Percentiles rank a stretch among this genome's conserved stretches.
phyloP scores from a whole-genome alignment of 495 filamentous ascomycete genomes.

The Aspergillus nanangensis region DNA sequence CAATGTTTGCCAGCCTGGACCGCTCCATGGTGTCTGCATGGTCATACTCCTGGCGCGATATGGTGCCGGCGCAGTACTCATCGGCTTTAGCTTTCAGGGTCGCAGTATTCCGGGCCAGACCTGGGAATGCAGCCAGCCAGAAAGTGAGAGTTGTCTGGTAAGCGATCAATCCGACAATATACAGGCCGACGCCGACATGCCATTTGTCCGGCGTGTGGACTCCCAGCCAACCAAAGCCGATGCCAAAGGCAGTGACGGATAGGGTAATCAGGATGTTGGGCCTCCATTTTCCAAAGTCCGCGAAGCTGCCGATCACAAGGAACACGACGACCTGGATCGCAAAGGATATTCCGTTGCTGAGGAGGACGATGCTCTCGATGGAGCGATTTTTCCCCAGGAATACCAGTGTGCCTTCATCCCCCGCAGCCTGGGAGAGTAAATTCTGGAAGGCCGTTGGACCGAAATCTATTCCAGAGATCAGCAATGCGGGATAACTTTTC shows the following conservation, averaged over 20 bases:
- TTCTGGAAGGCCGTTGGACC: conserved; percentile 65
- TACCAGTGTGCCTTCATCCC: conserved; percentile 37
- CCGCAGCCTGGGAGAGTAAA: conserved; percentile 53
- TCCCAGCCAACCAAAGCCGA: conserved; percentile 62
- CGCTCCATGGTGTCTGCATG: conserved; percentile 59
- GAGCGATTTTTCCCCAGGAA: conserved; percentile 50
- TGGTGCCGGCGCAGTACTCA: conserved; percentile 44
- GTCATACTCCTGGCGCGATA: conserved; percentile 56
- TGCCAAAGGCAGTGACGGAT: conserved; percentile 53
- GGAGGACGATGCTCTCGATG: conserved; percentile 57
- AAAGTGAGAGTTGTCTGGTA: conserved; percentile 65
- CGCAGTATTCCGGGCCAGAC: conserved; percentile 53
- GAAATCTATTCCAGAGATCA: conserved; percentile 39
- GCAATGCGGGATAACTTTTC: not conserved
- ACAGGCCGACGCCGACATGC: conserved; percentile 52
- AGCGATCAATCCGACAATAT: conserved; percentile 60
- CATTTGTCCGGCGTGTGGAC: conserved; percentile 53
- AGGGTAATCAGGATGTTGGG: conserved; percentile 58
- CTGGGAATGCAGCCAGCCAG: conserved; percentile 63
- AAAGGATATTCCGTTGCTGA: conserved; percentile 61
- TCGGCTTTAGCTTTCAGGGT: conserved; percentile 50
- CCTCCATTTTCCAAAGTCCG: conserved; percentile 58
- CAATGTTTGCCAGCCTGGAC: conserved; percentile 53
- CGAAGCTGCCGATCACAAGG: conserved; percentile 52
- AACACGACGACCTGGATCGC: conserved; percentile 59